Evolutionary conservation across 176 grass and related monocot genomes (phyloP).

Genomic region (Carex littledalei): DNA sequence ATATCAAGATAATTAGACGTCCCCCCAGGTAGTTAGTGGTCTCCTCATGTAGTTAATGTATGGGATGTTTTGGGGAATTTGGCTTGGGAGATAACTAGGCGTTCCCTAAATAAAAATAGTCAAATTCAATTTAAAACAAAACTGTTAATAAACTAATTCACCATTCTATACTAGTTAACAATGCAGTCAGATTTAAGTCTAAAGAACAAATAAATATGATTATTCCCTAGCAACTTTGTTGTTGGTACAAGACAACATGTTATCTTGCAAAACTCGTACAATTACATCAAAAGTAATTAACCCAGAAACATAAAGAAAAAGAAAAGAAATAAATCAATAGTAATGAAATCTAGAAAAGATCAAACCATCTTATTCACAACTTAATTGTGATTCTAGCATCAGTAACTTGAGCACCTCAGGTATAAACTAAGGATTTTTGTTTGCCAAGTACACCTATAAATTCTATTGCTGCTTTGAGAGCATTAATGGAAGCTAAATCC

Average conservation of each 20-base stretch:
- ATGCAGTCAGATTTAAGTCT: not conserved
- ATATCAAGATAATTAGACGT: too few relatives aligned
- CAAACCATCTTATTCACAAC: not conserved
- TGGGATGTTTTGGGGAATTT: too few relatives aligned
- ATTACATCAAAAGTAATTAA: not conserved
- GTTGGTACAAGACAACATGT: not conserved
- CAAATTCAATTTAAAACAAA: not conserved
- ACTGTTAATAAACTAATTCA: not conserved
- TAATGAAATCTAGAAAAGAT: not conserved
- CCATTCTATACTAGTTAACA: not conserved
- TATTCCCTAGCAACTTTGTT: not conserved
- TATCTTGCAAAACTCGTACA: not conserved
- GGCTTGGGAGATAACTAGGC: too few relatives aligned
- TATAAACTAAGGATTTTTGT: constrained; percentile 9
- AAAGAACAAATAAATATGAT: not conserved
- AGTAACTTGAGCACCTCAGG: not conserved
- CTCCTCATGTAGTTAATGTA: too few relatives aligned
- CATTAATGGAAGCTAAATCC: constrained; percentile 70
- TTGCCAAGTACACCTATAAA: constrained; percentile 60
- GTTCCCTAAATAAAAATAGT: not conserved
- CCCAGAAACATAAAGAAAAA: not conserved
- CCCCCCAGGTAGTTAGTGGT: too few relatives aligned
- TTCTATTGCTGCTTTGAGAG: constrained; percentile 60
- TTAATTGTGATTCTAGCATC: not conserved
- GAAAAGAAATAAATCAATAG: not conserved